These are phyloP conservation scores for Osmozyma mogii DNA, from an alignment of 805 yeast species.

Conservation along the genomic window DNA sequence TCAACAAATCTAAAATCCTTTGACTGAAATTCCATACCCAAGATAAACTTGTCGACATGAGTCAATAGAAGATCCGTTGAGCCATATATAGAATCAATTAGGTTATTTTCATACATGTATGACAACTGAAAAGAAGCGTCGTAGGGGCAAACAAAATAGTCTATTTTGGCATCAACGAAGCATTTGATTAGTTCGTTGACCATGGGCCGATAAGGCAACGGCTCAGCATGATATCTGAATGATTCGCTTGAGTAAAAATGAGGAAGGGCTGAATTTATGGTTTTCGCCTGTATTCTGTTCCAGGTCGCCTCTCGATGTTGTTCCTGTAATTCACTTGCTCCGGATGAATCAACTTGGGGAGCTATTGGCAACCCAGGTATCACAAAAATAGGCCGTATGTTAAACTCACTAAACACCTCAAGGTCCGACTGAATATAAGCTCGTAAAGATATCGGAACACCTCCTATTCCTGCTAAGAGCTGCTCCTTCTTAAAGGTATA, in stretches of 20 bases:
- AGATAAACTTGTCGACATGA: slow-evolving; percentile 60
- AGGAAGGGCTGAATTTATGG: slow-evolving; percentile 12
- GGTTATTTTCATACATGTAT: slow-evolving; percentile 48
- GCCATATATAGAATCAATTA: slow-evolving; percentile 73
- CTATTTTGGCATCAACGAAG: slow-evolving; percentile 48
- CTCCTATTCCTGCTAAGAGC: slow-evolving; percentile 70
- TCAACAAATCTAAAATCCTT: slow-evolving; percentile 64
- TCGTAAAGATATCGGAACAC: slow-evolving; percentile 60
- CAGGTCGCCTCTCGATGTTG: slow-evolving; percentile 35
- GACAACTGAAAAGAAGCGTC: slow-evolving; percentile 74
- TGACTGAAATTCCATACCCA: slow-evolving; percentile 59
- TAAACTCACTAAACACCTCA: slow-evolving; percentile 46
- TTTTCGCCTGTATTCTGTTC: slow-evolving; percentile 25
- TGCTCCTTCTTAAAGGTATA: slow-evolving; percentile 60
- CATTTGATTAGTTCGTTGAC: slow-evolving; percentile 48
- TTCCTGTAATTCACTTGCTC: slow-evolving; percentile 30
- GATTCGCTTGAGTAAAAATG: slow-evolving; percentile 27
- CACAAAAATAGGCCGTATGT: slow-evolving; percentile 74
- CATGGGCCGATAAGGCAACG: slow-evolving; percentile 43
- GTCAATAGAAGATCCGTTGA: slow-evolving; percentile 72
- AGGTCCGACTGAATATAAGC: slow-evolving; percentile 55
- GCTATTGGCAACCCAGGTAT: slow-evolving; percentile 58
- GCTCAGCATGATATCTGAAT: slow-evolving; percentile 46
- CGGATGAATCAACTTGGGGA: slow-evolving; percentile 23
- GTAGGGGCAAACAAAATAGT: slow-evolving; percentile 76